Evolutionary conservation across 108 stramenopile genomes (phyloP).

Genomic region (Pelagomonas calceolata): DNA sequence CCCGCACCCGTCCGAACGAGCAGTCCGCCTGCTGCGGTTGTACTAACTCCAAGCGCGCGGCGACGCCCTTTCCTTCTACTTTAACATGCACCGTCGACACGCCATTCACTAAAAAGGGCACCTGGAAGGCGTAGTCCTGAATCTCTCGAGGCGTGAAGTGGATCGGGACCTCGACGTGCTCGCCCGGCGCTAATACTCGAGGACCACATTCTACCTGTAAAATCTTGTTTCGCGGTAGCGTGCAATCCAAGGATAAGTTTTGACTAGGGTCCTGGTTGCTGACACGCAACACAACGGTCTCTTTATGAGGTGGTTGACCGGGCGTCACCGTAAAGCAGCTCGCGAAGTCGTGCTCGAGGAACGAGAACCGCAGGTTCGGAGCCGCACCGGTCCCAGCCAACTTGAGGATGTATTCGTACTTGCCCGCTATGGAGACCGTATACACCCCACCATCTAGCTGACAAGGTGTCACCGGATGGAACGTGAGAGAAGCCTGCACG

Average conservation of each 20-base stretch:
- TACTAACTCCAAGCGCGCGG: conserved; percentile 37
- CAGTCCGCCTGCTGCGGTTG: conserved; percentile 30
- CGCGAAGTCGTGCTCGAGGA: conserved; percentile 42
- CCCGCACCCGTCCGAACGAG: conserved; percentile 32
- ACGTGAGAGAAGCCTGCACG: conserved; percentile 25
- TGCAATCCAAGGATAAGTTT: conserved; percentile 31
- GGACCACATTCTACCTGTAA: conserved; percentile 35
- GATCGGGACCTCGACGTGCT: conserved; percentile 26
- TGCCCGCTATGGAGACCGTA: conserved; percentile 35
- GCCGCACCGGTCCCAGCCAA: conserved; percentile 25
- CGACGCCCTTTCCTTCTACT: conserved; percentile 32
- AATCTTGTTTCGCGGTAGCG: conserved; percentile 25
- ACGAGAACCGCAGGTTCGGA: conserved; percentile 37
- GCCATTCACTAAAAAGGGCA: conserved; percentile 49
- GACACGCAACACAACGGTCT: conserved; percentile 24
- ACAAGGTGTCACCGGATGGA: conserved; percentile 26
- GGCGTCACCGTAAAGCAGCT: conserved; percentile 45
- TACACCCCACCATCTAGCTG: conserved; percentile 22
- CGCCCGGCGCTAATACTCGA: conserved; percentile 36
- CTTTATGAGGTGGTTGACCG: conserved; percentile 19
- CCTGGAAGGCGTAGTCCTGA: conserved; percentile 33
- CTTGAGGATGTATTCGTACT: conserved; percentile 35
- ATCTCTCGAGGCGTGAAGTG: conserved; percentile 38
- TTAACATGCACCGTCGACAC: conserved; percentile 28
- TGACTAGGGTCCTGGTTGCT: conserved; percentile 32